Evolutionary conservation across 2,329 filamentous ascomycete genomes (phyloP).

Genomic region (Aspergillus neotritici): DNA sequence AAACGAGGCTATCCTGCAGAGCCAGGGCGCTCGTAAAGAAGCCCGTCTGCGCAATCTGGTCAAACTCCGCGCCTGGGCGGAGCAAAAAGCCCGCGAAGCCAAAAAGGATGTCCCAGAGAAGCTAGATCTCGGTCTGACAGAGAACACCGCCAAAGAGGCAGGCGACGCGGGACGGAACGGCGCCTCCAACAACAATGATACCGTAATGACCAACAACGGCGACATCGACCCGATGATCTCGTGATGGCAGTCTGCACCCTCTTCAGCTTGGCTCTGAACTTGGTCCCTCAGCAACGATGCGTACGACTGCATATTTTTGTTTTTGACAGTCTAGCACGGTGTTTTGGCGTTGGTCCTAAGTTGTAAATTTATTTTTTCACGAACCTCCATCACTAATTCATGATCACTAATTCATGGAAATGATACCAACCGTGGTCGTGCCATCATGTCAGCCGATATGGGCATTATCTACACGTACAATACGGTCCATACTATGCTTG

Average conservation of each 20-base stretch:
- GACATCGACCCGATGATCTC: conserved; percentile 39
- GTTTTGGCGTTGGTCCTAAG: conserved; percentile 10
- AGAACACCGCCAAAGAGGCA: conserved; percentile 18
- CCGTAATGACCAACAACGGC: conserved; percentile 38
- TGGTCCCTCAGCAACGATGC: neutral
- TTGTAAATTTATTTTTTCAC: too few relatives aligned
- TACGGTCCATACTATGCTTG: too few relatives aligned
- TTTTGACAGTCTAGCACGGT: conserved; percentile 18
- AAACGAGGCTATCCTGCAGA: conserved; percentile 78
- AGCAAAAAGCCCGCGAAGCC: conserved; percentile 49
- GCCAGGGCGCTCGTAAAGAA: conserved; percentile 67
- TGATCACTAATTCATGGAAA: neutral
- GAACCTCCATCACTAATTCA: neutral
- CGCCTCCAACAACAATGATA: conserved; percentile 30
- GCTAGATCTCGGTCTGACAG: conserved; percentile 41
- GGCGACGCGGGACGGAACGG: conserved; percentile 22
- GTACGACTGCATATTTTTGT: neutral
- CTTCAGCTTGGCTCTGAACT: conserved; percentile 1
- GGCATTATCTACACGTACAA: too few relatives aligned
- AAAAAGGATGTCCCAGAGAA: conserved; percentile 45
- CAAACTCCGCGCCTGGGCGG: conserved; percentile 78
- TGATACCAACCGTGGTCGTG: too few relatives aligned
- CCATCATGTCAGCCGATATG: too few relatives aligned
- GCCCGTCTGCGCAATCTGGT: conserved; percentile 77
- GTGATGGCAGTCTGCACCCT: conserved; percentile 22